These are phyloP conservation scores for Leishmania tropica DNA, from an alignment of 208 protist species.

Conservation along the genomic window DNA sequence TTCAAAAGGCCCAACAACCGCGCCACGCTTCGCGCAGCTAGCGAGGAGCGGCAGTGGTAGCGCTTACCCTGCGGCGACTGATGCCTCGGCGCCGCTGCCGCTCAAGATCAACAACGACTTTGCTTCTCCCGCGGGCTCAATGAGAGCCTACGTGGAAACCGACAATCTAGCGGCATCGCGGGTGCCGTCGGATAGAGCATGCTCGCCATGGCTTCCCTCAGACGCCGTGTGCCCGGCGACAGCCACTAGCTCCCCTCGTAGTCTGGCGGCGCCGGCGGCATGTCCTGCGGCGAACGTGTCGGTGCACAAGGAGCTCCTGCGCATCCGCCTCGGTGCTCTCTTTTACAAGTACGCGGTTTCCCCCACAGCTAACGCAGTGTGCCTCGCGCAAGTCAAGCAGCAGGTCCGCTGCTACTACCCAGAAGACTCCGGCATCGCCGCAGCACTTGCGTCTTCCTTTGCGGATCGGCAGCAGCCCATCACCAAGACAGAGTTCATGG, in stretches of 20 bases:
- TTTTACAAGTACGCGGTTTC: constrained; percentile 83
- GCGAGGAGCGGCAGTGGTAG: not conserved
- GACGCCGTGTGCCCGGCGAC: not conserved
- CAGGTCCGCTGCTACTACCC: constrained; percentile 62
- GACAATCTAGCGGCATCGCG: not conserved
- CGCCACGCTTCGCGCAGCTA: not conserved
- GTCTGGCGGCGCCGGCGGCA: not conserved
- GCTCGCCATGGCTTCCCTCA: not conserved
- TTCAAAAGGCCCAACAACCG: no score
- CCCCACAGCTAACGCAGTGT: constrained; percentile 34
- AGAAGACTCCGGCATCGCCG: constrained; percentile 58
- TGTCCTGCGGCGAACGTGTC: not conserved
- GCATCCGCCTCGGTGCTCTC: constrained; percentile 72
- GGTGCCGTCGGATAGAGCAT: not conserved
- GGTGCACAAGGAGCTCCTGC: constrained; percentile 41
- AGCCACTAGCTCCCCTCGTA: not conserved
- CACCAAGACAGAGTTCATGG: constrained; percentile 59
- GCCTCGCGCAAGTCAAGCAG: constrained; percentile 42
- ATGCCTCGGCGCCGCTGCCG: not conserved
- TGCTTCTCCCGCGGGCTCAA: not conserved
- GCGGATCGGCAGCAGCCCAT: constrained; percentile 28
- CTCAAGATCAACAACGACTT: not conserved
- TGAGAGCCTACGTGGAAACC: not conserved
- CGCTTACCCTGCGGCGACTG: not conserved
- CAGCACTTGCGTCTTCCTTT: constrained; percentile 34